Conservation (phyloP, 1,139 yeast genomes). For the Kodamaea alishanica region DNA sequence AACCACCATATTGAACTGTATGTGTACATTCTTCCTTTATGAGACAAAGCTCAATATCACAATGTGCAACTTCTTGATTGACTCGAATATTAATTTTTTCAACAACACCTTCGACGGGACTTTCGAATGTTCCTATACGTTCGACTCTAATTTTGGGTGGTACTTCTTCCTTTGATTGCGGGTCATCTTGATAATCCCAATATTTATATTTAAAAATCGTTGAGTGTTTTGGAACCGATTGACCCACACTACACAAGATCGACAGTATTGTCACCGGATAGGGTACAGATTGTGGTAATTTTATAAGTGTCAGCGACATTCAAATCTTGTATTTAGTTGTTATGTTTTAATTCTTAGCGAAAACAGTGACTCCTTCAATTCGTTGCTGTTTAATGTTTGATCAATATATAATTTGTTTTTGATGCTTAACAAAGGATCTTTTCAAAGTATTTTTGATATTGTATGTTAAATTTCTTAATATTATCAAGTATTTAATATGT, state of each 20-base stretch:
- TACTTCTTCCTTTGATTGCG: slow-evolving; percentile 42
- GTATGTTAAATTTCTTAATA: too few relatives aligned
- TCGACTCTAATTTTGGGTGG: slow-evolving; percentile 52
- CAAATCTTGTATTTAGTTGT: neutral
- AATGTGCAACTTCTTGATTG: slow-evolving; percentile 59
- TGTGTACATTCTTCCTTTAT: slow-evolving; percentile 86
- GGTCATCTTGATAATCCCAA: slow-evolving; percentile 64
- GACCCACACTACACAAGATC: slow-evolving; percentile 45
- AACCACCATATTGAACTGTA: slow-evolving; percentile 92
- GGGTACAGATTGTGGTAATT: slow-evolving; percentile 55
- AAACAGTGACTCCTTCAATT: too few relatives aligned
- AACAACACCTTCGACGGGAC: slow-evolving; percentile 76
- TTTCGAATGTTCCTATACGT: slow-evolving; percentile 68
- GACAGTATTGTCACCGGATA: slow-evolving; percentile 67
- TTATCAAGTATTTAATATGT: too few relatives aligned
- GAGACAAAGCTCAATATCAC: slow-evolving; percentile 48
- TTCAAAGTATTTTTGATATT: too few relatives aligned
- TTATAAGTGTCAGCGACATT: slow-evolving; percentile 34
- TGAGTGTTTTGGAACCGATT: slow-evolving; percentile 47
- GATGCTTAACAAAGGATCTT: too few relatives aligned
- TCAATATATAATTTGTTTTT: too few relatives aligned
- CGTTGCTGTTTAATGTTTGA: too few relatives aligned
- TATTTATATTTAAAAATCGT: slow-evolving; percentile 61
- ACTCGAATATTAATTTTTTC: slow-evolving; percentile 45
- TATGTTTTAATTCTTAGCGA: too few relatives aligned